These are phyloP conservation scores for Cichorium intybus DNA, from an alignment of 140 eudicot species.

Conservation along the genomic window DNA sequence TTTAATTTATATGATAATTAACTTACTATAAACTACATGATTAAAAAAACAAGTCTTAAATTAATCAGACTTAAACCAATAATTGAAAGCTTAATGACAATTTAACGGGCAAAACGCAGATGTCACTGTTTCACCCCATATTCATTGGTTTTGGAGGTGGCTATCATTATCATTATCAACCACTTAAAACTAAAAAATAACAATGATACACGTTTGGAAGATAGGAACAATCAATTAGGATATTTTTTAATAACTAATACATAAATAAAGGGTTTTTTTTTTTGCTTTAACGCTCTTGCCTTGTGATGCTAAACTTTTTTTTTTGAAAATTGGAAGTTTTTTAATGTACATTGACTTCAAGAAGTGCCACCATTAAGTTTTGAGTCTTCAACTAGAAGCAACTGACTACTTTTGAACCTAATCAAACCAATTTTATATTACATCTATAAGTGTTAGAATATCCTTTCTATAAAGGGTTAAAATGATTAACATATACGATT, in stretches of 20 bases:
- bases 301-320: constrained; percentile 22
- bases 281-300: constrained; percentile 3
- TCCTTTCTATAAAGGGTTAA: background rate
- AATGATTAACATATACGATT: background rate
- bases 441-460: background rate
- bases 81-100: constrained; percentile 1
- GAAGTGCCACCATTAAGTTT: constrained; percentile 11
- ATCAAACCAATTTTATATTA: background rate
- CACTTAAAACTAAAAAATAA: background rate
- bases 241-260: background rate
- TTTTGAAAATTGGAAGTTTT: constrained; percentile 6
- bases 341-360: constrained; percentile 10
- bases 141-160: constrained; percentile 14
- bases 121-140: background rate
- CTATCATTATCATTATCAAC: constrained; percentile 19
- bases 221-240: background rate
- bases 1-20: no score
- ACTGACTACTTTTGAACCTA: constrained; percentile 3
- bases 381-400: constrained; percentile 3
- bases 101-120: constrained; percentile 1
- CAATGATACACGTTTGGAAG: background rate
- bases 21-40: no score
- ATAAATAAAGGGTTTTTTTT: background rate
- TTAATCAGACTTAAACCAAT: background rate
- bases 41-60: background rate